phyloP scores from a whole-genome alignment of 2,329 filamentous ascomycete species.

The Coleophoma cylindrospora region DNA sequence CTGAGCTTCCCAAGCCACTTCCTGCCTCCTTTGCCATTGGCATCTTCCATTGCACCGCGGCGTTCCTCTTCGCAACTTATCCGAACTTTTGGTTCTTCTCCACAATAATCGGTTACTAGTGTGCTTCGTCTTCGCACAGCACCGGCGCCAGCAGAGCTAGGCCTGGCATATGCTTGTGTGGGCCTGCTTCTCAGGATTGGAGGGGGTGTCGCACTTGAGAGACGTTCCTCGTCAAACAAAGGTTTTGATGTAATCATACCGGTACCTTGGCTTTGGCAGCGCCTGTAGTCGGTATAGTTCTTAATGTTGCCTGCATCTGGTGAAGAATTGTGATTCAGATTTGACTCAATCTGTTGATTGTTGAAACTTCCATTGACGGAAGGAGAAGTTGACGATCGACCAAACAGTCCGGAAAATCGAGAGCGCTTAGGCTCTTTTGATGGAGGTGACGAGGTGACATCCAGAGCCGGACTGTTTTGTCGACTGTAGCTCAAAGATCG shows the following conservation, averaged over 20 bases:
- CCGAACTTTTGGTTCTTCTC: not conserved
- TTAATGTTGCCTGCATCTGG: no score
- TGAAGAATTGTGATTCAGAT: no score
- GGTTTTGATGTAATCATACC: not conserved
- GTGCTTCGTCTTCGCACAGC: not conserved
- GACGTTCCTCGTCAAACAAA: slow-evolving; percentile 2
- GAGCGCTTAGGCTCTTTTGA: not conserved
- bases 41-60: not conserved
- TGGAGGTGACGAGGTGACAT: slow-evolving; percentile 1
- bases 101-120: not conserved
- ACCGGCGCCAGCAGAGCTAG: slow-evolving; percentile 10
- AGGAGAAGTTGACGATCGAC: not conserved
- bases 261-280: not conserved
- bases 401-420: not conserved
- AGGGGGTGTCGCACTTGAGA: slow-evolving; percentile 20
- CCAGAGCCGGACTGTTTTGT: not conserved
- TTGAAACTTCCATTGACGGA: not conserved
- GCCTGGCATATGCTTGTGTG: slow-evolving; percentile 5
- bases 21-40: not conserved
- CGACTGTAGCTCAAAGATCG: not conserved
- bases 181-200: slow-evolving; percentile 16
- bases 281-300: no score
- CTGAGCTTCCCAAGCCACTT: slow-evolving; percentile 1
- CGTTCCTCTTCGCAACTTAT: not conserved
- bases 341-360: not conserved